Evolutionary conservation across 495 filamentous ascomycete species (phyloP).

Genomic region (Jackrogersella multiformis): DNA sequence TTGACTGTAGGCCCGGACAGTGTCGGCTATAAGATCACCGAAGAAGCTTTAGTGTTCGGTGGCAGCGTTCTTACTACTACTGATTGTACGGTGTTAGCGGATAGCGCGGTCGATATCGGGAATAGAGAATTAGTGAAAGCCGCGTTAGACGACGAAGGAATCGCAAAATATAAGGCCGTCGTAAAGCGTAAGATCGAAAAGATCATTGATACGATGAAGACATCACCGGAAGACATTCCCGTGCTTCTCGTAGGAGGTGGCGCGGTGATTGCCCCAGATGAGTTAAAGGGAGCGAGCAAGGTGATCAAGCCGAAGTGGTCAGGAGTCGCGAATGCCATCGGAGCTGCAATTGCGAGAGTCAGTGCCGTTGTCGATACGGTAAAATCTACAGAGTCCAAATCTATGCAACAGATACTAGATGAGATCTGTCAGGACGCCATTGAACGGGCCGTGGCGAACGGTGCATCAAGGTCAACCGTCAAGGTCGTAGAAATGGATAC

Average conservation of each 20-base stretch:
- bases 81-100: conserved; percentile 56
- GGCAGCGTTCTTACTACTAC: conserved; percentile 62
- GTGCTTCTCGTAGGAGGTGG: conserved; percentile 61
- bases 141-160: conserved; percentile 37
- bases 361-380: conserved; percentile 52
- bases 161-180: conserved; percentile 47
- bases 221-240: conserved; percentile 55
- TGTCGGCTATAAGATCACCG: conserved; percentile 62
- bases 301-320: conserved; percentile 53
- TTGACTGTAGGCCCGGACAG: conserved; percentile 63
- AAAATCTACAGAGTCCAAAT: conserved; percentile 45
- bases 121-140: conserved; percentile 43
- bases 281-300: conserved; percentile 48
- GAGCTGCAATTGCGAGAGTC: conserved; percentile 55
- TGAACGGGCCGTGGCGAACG: conserved; percentile 52
- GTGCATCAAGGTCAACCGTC: conserved; percentile 52
- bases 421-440: conserved; percentile 47
- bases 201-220: conserved; percentile 62
- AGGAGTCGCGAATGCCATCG: conserved; percentile 66
- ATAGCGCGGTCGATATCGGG: conserved; percentile 51
- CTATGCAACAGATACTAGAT: conserved; percentile 43
- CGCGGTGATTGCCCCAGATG: conserved; percentile 49
- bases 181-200: conserved; percentile 55
- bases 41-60: conserved; percentile 61
- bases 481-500: conserved; percentile 57